phyloP scores from a whole-genome alignment of 345 rosid species.

The Syzygium jambos region DNA sequence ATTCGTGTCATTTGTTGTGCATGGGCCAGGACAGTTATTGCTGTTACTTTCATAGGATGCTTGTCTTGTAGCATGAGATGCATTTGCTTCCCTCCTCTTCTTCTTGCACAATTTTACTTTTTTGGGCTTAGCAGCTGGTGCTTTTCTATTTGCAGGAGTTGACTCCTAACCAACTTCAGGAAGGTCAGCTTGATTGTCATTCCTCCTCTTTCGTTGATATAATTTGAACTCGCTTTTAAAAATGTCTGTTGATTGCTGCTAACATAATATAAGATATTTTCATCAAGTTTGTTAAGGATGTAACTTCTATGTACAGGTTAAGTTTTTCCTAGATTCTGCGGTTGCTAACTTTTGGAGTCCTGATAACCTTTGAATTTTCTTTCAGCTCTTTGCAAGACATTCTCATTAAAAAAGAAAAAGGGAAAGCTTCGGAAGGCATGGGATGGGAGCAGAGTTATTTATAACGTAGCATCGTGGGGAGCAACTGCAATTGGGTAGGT shows the following conservation, averaged over 20 bases:
- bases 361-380: slow-evolving; percentile 7
- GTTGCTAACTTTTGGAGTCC: neutral
- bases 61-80: neutral
- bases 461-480: slow-evolving; percentile 97
- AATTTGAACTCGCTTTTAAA: neutral
- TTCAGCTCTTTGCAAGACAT: slow-evolving; percentile 84
- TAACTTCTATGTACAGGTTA: neutral
- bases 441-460: slow-evolving; percentile 95
- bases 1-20: neutral
- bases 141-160: slow-evolving; percentile 43
- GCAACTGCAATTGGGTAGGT: slow-evolving; percentile 90
- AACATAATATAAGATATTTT: neutral
- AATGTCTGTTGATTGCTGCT: neutral
- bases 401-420: slow-evolving; percentile 64
- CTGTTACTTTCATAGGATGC: neutral
- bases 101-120: neutral
- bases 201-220: neutral
- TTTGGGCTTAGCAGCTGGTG: neutral
- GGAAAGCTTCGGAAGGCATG: slow-evolving; percentile 94
- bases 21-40: neutral
- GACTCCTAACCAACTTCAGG: slow-evolving; percentile 91
- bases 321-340: neutral
- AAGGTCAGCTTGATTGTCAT: slow-evolving; percentile 39
- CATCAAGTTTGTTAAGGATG: neutral
- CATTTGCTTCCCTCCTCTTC: neutral